phyloP scores from a whole-genome alignment of 192 early-diverging fungal genomes.

The Coemansia sp. region DNA sequence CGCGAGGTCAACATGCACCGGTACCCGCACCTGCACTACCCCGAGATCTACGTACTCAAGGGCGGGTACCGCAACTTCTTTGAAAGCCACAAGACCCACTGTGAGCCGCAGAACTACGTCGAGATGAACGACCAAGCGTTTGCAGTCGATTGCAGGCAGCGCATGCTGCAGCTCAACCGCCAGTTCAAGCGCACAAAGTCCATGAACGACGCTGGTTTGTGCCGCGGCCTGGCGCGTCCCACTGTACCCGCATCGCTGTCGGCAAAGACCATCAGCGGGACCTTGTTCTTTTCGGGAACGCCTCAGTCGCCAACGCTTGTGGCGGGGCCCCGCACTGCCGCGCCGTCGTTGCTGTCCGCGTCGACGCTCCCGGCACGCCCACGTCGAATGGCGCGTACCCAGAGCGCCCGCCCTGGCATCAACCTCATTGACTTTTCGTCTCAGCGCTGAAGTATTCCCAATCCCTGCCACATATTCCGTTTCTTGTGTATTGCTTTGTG shows the following conservation, averaged over 20 bases:
- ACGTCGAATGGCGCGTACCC: constrained; percentile 31
- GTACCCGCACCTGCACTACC: constrained; percentile 80
- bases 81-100: constrained; percentile 56
- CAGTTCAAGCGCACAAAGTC: constrained; percentile 60
- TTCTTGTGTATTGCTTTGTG: too few species aligned
- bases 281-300: constrained; percentile 16
- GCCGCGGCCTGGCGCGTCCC: constrained; percentile 12
- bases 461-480: too few species aligned
- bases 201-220: constrained; percentile 40
- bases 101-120: constrained; percentile 73
- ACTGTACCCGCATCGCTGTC: constrained; percentile 4
- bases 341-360: constrained; percentile 17
- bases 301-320: constrained; percentile 28
- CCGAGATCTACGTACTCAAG: constrained; percentile 81
- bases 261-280: background rate
- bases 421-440: constrained; percentile 36
- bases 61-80: constrained; percentile 84
- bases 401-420: constrained; percentile 49
- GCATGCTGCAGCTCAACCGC: constrained; percentile 55
- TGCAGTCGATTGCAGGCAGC: constrained; percentile 54
- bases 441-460: background rate
- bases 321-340: constrained; percentile 3
- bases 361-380: constrained; percentile 30
- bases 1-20: constrained; percentile 64
- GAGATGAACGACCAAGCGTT: constrained; percentile 74